phyloP scores from a whole-genome alignment of 2,329 filamentous ascomycete genomes.

The Phyllosticta paracitricarpa region DNA sequence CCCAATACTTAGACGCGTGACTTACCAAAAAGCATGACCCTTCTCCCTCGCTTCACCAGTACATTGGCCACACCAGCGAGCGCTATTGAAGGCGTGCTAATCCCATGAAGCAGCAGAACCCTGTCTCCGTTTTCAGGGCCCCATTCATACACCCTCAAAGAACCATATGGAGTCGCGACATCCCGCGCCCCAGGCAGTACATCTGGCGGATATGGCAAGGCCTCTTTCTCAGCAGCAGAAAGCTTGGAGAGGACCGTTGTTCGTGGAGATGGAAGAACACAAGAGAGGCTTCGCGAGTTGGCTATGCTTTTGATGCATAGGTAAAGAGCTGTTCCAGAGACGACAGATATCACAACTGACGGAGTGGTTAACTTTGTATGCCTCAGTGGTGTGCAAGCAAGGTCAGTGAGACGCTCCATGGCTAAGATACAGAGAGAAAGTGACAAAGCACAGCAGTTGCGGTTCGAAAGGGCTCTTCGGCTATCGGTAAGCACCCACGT shows the following conservation, averaged over 20 bases:
- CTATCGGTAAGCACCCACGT: neutral
- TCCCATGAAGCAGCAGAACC: conserved; percentile 69
- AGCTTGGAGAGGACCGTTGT: conserved; percentile 19
- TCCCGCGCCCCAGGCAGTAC: conserved; percentile 60
- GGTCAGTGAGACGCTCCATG: neutral
- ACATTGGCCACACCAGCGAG: conserved; percentile 56
- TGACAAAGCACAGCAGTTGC: neutral
- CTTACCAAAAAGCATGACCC: conserved; percentile 68
- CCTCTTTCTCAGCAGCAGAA: conserved; percentile 16
- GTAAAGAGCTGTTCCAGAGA: neutral
- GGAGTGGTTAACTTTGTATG: neutral
- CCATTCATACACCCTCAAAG: conserved; percentile 68
- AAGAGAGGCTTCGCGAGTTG: conserved; percentile 17
- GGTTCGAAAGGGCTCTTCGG: neutral
- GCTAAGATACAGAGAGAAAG: neutral
- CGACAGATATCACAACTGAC: neutral
- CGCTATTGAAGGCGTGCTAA: conserved; percentile 66
- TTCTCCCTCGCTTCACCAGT: conserved; percentile 55
- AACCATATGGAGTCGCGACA: conserved; percentile 60
- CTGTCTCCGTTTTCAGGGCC: conserved; percentile 62
- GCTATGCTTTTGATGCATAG: neutral
- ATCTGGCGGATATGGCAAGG: conserved; percentile 54
- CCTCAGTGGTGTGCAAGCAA: neutral
- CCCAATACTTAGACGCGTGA: neutral
- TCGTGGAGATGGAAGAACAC: conserved; percentile 18